Conservation (phyloP, 1,284 basidiomycete genomes). For the Porodaedalea pini region DNA sequence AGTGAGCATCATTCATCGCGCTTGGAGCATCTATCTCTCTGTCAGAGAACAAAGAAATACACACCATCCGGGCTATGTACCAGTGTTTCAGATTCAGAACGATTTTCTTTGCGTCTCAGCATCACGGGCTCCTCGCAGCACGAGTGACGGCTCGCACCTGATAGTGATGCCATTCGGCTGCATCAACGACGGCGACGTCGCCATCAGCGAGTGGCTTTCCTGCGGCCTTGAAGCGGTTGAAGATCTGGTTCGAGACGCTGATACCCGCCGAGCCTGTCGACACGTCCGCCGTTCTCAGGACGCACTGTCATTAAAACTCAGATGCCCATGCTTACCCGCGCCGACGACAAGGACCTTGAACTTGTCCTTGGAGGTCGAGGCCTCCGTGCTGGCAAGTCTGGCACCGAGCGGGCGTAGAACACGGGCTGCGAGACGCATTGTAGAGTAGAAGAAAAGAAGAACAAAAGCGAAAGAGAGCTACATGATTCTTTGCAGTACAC, state of each 20-base stretch:
- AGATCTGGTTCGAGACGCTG: slow-evolving; percentile 79
- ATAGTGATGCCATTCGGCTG: slow-evolving; percentile 73
- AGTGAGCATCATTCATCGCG: slow-evolving; percentile 7
- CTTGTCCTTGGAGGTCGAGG: slow-evolving; percentile 37
- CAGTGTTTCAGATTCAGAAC: background rate
- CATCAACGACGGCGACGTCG: slow-evolving; percentile 84
- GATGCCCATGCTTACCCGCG: slow-evolving; percentile 44
- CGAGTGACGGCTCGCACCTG: slow-evolving; percentile 44
- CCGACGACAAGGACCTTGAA: slow-evolving; percentile 66
- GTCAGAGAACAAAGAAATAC: slow-evolving; percentile 22
- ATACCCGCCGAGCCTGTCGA: slow-evolving; percentile 71
- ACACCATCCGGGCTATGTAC: slow-evolving; percentile 71
- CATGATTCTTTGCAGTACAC: background rate
- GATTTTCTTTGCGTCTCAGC: background rate
- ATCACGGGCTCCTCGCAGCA: background rate
- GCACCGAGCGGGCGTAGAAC: slow-evolving; percentile 17
- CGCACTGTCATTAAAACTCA: background rate
- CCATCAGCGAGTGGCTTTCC: slow-evolving; percentile 65
- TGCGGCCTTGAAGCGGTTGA: slow-evolving; percentile 68
- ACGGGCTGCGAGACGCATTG: slow-evolving; percentile 2
- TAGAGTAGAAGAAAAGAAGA: slow-evolving; percentile 1
- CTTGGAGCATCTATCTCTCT: slow-evolving; percentile 15
- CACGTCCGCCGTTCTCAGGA: background rate
- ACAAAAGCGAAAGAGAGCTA: background rate
- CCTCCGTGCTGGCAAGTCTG: slow-evolving; percentile 38